Evolutionary conservation across 179 eudicot species (phyloP), one percentile per base, ranked within the genome.

Genomic region (Carnegiea gigantea): DNA sequence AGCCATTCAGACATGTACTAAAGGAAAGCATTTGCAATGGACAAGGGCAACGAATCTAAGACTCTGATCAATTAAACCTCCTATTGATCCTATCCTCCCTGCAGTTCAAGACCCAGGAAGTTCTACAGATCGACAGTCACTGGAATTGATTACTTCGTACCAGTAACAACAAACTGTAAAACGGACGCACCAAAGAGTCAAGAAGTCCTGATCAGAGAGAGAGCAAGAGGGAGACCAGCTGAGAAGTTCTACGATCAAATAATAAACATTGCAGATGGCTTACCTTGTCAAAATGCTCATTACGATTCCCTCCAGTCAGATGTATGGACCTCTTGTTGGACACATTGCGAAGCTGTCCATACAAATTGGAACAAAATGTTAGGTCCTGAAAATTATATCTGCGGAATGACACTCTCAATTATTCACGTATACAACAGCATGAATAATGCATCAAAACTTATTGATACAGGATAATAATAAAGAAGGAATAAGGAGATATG

Each of bases 261-360:
- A 5, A 5, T n/a, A 5, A 57, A 73, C 20, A 73, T 6, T 14
- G 30, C 60, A 77, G 49, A 51, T 82, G 70, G 43, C 68, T 82
- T 83, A 90, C 93, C 93, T 90, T 78, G 81, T 89, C 93, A 88
- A 85, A 85, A 36, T 91, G 86, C 78, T 90, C 93, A 72, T 33
- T 57, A 75, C 80, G 82, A 81, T 90, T 90, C 77, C 93, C 88
- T 82, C 92, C 93, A 0, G 93, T 90, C 85, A 90, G 84, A 65
- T 75, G 68, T 73, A 90, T 80, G 10, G 81, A 77, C 83, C 89
- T 89, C 57, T 84, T 86, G 79, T 86, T 89, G 33, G 90, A 86
- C 73, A 83, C 84, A 33, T 82, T 74, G 70, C 88, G 88, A 68
- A 90, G 84, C 93, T 90, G 88, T 74, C 5, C 28, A 73, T 70